Base-by-base conservation (phyloP, 805 yeast genomes). In the Candida saitoana region DNA sequence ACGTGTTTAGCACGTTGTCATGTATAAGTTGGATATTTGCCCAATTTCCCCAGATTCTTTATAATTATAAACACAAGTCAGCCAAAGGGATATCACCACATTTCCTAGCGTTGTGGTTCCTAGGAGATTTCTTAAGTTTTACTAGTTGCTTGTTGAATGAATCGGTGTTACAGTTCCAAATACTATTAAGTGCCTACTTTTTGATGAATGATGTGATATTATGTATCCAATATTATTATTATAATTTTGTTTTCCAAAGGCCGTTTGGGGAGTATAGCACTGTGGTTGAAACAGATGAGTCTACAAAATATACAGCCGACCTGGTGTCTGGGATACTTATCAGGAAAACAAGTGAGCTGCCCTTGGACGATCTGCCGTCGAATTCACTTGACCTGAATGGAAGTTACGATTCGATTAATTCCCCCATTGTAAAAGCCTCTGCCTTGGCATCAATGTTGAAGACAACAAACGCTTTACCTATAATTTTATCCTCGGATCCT, bases 1-100 rank as follows among this genome's bases (percentile, higher is more conserved):
- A 57, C 45, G 47, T 58, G 30, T 62, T 68, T 42, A 68, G 74
- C 39, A 53, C 57, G 24, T 39, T 67, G 14, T 79, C 84, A 3
- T 62, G 79, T 30, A 59, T 63, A 4, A 71, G 81, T 44, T 84
- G 91, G 90, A 65, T 82, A 27, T 79, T 82, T 57, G 90, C 90
- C 2, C 90, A 83, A 57, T 54, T 80, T 14, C 90, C 90, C 1
- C 91, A 84, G 54, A 80, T 83, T 9, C 60, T 73, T 43, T 68
- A 74, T 50, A 84, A 83, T 55, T 80, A 79, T 56, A 59, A 63
- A 11, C 68, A 68, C 50, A 74, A 79, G 47, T 75, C 85, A 2
- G 85, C 85, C 3, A 86, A 77, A 15, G 90, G 90, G 2, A 67
- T 84, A 17, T 79, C 87, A 9, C 68, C 77, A 24, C 69, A 71